Evolutionary conservation across 441 rosid species (phyloP).

Genomic region (Adansonia grandidieri): DNA sequence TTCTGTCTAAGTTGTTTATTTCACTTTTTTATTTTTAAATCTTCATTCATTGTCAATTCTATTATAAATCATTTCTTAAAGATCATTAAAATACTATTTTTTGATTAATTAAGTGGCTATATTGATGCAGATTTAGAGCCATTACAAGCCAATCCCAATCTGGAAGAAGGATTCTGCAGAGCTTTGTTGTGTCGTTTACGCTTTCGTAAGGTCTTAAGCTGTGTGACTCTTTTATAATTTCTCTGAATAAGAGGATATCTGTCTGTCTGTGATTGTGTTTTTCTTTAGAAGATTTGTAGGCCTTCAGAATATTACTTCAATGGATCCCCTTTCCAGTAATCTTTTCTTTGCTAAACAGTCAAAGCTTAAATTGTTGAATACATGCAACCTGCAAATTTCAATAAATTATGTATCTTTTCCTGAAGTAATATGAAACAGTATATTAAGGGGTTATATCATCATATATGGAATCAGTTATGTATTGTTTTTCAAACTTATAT

Average conservation of each 20-base stretch:
- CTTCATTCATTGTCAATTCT: conserved; percentile 1
- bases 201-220: conserved; percentile 98
- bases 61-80: neutral
- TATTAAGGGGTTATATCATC: neutral
- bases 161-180: conserved; percentile 94
- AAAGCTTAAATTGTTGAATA: conserved; percentile 2
- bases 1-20: neutral
- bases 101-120: conserved; percentile 18
- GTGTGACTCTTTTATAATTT: conserved; percentile 43
- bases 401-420: neutral
- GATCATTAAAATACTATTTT: neutral
- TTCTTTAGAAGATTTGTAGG: conserved; percentile 11
- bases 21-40: neutral
- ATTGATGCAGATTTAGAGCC: conserved; percentile 83
- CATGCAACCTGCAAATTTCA: neutral
- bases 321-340: neutral
- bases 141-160: conserved; percentile 61
- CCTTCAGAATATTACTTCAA: conserved; percentile 11
- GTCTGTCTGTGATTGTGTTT: conserved; percentile 26
- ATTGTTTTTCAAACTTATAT: conserved; percentile 7
- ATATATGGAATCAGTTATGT: neutral
- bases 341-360: neutral
- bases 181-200: conserved; percentile 92
- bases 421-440: neutral
- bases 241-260: conserved; percentile 31